A percentile compares a stretch with the other conserved stretches of the same genome.
Conservation (phyloP, 1,284 basidiomycete species). For the Austroboletus niveus region DNA sequence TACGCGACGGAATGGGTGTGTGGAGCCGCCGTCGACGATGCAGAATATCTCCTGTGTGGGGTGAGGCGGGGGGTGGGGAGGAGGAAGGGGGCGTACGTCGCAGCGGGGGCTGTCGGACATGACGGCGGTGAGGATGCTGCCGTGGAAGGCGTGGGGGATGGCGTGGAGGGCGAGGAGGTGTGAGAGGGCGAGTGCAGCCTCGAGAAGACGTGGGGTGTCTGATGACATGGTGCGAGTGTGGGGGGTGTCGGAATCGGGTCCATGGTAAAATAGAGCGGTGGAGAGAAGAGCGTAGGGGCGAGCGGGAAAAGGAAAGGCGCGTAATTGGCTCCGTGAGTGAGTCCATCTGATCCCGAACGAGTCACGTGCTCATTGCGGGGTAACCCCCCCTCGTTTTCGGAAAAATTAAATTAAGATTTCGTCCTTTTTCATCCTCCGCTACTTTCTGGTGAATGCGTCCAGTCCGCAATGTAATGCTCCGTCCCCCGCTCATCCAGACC, state of each 20-base stretch:
- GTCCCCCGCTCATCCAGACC: not conserved
- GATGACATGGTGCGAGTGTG: conserved; percentile 34
- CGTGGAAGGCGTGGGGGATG: conserved; percentile 55
- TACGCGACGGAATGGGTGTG: conserved; percentile 54
- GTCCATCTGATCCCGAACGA: conserved; percentile 25
- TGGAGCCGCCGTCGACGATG: conserved; percentile 51
- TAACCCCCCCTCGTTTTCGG: conserved; percentile 3
- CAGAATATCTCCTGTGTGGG: conserved; percentile 50
- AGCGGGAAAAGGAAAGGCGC: conserved; percentile 11
- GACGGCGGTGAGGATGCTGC: conserved; percentile 49
- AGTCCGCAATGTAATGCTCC: conserved; percentile 29
- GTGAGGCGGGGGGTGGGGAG: not conserved
- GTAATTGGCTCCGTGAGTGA: conserved; percentile 31
- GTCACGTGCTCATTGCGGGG: conserved; percentile 18
- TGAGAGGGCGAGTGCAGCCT: conserved; percentile 51
- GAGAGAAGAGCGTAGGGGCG: conserved; percentile 4
- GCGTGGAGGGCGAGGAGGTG: conserved; percentile 37
- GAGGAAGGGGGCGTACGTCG: conserved; percentile 36
- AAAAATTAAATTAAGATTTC: conserved; percentile 6
- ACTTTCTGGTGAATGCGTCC: conserved; percentile 18
- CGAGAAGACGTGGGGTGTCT: conserved; percentile 48
- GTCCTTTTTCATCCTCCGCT: conserved; percentile 26
- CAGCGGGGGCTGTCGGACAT: conserved; percentile 45
- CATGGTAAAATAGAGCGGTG: conserved; percentile 28
- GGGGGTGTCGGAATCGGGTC: not conserved